phyloP scores from a whole-genome alignment of 208 protist genomes.

The Crithidia bombi region DNA sequence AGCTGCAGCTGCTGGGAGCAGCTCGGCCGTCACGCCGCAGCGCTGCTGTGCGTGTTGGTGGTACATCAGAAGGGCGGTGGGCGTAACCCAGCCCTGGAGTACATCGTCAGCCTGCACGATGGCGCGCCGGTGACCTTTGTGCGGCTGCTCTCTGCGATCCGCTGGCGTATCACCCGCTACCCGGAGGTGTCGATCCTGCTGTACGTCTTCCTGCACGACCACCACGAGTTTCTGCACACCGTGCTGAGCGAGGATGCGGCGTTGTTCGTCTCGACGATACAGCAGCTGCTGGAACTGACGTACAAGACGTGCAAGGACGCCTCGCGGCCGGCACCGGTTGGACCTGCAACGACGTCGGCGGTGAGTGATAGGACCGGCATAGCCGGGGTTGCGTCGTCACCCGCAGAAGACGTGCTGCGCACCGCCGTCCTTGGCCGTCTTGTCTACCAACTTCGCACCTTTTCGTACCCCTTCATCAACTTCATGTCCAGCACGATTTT shows the following conservation, averaged over 20 bases:
- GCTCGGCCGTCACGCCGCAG: conserved; percentile 50
- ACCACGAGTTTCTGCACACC: conserved; percentile 60
- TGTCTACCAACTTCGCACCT: conserved; percentile 43
- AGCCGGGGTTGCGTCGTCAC: conserved; percentile 4
- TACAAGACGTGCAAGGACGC: conserved; percentile 32
- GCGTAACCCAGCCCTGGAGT: conserved; percentile 60
- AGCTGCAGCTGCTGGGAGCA: conserved; percentile 50
- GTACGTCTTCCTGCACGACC: conserved; percentile 77
- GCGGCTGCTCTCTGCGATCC: conserved; percentile 47
- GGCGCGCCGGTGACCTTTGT: conserved; percentile 36
- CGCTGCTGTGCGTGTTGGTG: conserved; percentile 70
- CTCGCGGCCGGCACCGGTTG: background rate
- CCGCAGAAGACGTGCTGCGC: conserved; percentile 33
- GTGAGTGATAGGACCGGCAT: background rate
- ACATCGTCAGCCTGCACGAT: conserved; percentile 39
- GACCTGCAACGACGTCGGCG: background rate
- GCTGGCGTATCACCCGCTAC: conserved; percentile 41
- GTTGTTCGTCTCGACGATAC: conserved; percentile 47
- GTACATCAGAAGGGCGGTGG: conserved; percentile 67
- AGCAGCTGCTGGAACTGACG: conserved; percentile 57
- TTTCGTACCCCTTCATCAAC: conserved; percentile 78
- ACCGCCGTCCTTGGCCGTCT: conserved; percentile 38
- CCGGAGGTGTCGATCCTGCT: conserved; percentile 68
- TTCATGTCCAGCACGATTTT: conserved; percentile 85
- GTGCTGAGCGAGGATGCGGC: conserved; percentile 35